Evolutionary conservation across 2,329 filamentous ascomycete species (phyloP).

Genomic region (Monosporascus cannonballus): DNA sequence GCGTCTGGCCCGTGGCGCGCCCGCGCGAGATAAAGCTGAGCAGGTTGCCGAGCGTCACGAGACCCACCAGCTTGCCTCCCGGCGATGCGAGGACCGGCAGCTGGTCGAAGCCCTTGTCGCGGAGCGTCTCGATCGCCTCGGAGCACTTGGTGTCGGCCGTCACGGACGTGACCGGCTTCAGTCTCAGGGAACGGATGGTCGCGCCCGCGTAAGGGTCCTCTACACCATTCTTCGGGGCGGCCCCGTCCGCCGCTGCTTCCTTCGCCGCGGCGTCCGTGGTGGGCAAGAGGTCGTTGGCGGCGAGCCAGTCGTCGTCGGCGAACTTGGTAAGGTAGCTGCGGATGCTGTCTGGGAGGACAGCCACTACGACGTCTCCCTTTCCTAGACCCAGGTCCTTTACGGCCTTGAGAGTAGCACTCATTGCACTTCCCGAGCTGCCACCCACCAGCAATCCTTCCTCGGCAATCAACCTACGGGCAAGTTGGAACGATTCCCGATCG

Average conservation of each 20-base stretch:
- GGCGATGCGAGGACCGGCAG: conserved; percentile 76
- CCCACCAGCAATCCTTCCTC: conserved; percentile 93
- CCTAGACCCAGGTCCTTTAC: conserved; percentile 70
- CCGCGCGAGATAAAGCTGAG: conserved; percentile 84
- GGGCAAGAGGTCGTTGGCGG: conserved; percentile 89
- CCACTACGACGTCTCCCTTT: conserved; percentile 83
- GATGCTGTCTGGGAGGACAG: conserved; percentile 91
- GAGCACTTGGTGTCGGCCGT: conserved; percentile 64
- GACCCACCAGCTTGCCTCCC: conserved; percentile 71
- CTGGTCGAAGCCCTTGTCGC: conserved; percentile 96
- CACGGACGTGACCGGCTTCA: conserved; percentile 92
- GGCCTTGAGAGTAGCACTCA: conserved; percentile 73
- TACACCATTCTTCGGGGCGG: conserved; percentile 27
- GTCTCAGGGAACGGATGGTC: conserved; percentile 73
- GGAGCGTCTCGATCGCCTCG: conserved; percentile 95
- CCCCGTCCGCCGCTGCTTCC: conserved; percentile 37
- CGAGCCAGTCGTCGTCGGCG: conserved; percentile 97
- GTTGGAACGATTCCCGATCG: conserved; percentile 83
- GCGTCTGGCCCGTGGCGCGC: conserved; percentile 66
- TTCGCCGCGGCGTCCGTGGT: conserved; percentile 37
- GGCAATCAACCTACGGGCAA: conserved; percentile 81
- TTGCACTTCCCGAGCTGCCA: conserved; percentile 87
- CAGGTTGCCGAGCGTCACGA: conserved; percentile 92
- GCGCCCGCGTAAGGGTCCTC: conserved; percentile 69
- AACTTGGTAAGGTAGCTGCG: conserved; percentile 98